Base-by-base conservation (phyloP, 352 stramenopile species). In the Phytophthora cryptogea region DNA sequence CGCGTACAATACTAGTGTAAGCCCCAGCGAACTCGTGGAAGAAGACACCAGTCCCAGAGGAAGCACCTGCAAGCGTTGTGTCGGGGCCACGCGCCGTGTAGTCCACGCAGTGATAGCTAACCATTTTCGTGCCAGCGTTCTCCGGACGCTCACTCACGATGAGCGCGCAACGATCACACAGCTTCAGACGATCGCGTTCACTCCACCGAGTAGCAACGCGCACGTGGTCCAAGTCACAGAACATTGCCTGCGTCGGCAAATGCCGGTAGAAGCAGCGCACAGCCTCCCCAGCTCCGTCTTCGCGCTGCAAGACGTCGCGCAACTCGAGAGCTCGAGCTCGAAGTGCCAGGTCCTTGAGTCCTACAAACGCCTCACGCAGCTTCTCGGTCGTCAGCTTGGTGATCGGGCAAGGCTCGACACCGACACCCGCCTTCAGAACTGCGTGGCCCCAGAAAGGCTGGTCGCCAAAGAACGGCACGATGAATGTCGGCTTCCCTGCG, bases 381-480 rank as follows among this genome's bases (percentile, higher is more conserved):
- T 78, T 86, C 30, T 93, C 83, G 2, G 66, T 66, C 0, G 80
- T 95, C 27, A 98, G 54, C 32, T 88, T 58, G 1, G 37, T 46
- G 32, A 97, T 86, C 7, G 88, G 82, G 49, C 88, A 91, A 2
- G 90, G 88, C 43, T 78, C 67, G 2, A 91, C 83, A 14, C 90
- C 92, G 0, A 94, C 88, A 9, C 83, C 81, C 5, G 80, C 74
- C 0, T 67, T 76, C 31, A 83, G 68, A 0, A 96, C 76, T 2
- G 92, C 89, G 32, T 88, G 75, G 3, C 88, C 90, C 92, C 92
- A 98, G 68, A 98, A 97, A 30, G 76, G 83, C 59, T 98, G 92
- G 62, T 98, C 92, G 13, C 86, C 89, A 70, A 98, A 98, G 56
- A 98, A 98, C n/a, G 92, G 92, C 54, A 90, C 90, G n/a, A 98